Base-by-base conservation (phyloP, 2,329 filamentous ascomycete species). In the Hortaea sp. region DNA sequence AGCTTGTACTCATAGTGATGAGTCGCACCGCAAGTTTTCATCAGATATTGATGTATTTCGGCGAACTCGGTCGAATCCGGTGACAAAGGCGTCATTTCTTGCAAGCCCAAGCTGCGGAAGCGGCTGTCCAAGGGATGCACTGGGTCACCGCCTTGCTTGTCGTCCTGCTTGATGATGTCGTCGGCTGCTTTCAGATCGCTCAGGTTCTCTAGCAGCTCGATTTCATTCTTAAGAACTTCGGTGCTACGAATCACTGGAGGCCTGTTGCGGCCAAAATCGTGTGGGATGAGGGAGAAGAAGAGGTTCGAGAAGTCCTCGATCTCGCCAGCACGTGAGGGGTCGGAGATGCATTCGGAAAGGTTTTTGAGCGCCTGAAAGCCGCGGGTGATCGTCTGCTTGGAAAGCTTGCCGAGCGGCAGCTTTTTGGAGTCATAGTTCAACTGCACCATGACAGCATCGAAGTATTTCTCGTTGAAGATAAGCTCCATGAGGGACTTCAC, bases 101-200 rank as follows among this genome's bases (percentile, higher is more conserved):
- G 66, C 67, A 94, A 70, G 5, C 78, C 76, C 1, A 95, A 74
- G 28, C 79, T 77, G 47, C 77, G 68, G 70, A 82, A 94, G 53
- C 86, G 85, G 40, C 74, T 74, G 61, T 94, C 88, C 11, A 86
- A 58, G 9, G 69, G 12, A n/a, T 42, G 40, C 7, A 39, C 20
- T 13, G 11, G 10, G 10, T 39, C 37, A 27, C 7, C 37, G 9
- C 10, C 10, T 6, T 74, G 70, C 29, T 76, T 67, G 35, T 67
- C 66, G 50, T 71, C 66, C 34, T 68, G 68, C 65, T 86, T 88
- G 76, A 94, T 82, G 59, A 94, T 84, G 28, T 82, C 76, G 20
- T 80, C 78, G 1, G 86, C 82, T 49, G 86, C 82, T 65, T 89
- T 88, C 85, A 94, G 90, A 58, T 92, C 86, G 2, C 81, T 82